These are phyloP conservation scores for Hypoxylon crocopeplum DNA, from an alignment of 495 filamentous ascomycete genomes.

Conservation along the genomic window DNA sequence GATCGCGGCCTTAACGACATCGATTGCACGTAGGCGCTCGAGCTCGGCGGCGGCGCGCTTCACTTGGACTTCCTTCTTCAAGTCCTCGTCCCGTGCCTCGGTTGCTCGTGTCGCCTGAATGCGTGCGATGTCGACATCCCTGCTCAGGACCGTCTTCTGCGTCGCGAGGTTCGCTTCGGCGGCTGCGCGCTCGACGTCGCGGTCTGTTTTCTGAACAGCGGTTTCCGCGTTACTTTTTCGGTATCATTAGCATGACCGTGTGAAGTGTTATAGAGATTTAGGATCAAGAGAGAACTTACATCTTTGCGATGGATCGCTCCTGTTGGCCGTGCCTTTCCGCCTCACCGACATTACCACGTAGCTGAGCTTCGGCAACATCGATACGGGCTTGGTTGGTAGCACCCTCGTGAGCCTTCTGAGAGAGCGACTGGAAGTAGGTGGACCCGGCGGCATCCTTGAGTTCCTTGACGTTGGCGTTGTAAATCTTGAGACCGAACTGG, in stretches of 20 bases:
- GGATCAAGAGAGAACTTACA: too few species aligned
- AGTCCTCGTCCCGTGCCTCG: conserved; percentile 75
- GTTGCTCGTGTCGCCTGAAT: conserved; percentile 73
- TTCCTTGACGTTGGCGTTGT: conserved; percentile 84
- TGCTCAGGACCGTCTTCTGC: conserved; percentile 71
- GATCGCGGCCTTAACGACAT: conserved; percentile 80
- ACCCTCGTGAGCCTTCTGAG: conserved; percentile 82
- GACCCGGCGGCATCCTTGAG: conserved; percentile 78
- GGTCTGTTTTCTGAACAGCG: conserved; percentile 81
- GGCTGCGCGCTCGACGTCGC: conserved; percentile 77
- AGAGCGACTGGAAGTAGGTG: conserved; percentile 79
- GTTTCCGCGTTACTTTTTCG: conserved; percentile 71
- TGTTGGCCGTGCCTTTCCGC: conserved; percentile 77
- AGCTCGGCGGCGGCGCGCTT: conserved; percentile 80
- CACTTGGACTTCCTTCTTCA: conserved; percentile 74
- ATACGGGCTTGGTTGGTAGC: conserved; percentile 79
- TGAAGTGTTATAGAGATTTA: too few species aligned
- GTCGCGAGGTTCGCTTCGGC: conserved; percentile 77
- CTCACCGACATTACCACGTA: conserved; percentile 80
- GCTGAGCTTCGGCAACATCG: conserved; percentile 80
- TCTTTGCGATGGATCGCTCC: conserved; percentile 81
- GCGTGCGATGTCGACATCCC: conserved; percentile 73
- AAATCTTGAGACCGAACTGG: conserved; percentile 75
- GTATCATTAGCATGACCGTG: too few species aligned
- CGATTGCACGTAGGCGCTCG: conserved; percentile 74